Percentiles rank a stretch among this genome's conserved stretches.
Evolutionary conservation across 352 stramenopile species (phyloP).

Genomic region (Pythium biforme): DNA sequence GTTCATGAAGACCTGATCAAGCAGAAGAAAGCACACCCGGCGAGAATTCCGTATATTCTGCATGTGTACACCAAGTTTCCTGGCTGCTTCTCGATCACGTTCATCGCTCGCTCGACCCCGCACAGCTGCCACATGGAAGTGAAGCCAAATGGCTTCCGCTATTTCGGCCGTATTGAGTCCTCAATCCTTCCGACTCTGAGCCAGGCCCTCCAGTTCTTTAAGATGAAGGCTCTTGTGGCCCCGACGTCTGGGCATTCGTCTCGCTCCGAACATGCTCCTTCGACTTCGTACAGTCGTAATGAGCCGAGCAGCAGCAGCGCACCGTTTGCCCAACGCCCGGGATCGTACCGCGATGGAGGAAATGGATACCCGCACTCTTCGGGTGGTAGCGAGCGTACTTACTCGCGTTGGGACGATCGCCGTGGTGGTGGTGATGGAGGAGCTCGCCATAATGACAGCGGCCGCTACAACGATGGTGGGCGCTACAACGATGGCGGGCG

Average conservation of each 20-base stretch:
- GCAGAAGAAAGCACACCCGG: conserved; percentile 85
- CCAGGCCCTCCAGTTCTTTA: conserved; percentile 88
- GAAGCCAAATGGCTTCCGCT: conserved; percentile 79
- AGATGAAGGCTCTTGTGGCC: conserved; percentile 81
- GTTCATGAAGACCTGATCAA: conserved; percentile 87
- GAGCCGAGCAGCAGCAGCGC: conserved; percentile 37
- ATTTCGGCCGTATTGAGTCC: conserved; percentile 87
- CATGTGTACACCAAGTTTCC: conserved; percentile 87
- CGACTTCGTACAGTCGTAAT: conserved; percentile 45
- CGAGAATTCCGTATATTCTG: conserved; percentile 79
- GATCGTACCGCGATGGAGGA: conserved; percentile 33
- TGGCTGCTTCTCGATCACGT: conserved; percentile 89
- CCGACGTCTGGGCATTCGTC: conserved; percentile 39
- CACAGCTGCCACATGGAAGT: conserved; percentile 88
- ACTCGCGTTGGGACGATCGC: conserved; percentile 72
- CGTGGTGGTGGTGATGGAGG: conserved; percentile 40
- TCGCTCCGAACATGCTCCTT: conserved; percentile 28
- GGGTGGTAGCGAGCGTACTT: conserved; percentile 39
- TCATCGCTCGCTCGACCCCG: conserved; percentile 78
- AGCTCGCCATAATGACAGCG: conserved; percentile 22
- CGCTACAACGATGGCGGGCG: conserved; percentile 24
- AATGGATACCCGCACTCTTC: conserved; percentile 22
- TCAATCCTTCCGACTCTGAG: conserved; percentile 76
- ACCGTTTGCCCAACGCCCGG: conserved; percentile 60
- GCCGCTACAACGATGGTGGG: conserved; percentile 20